These are phyloP conservation scores for Ambrosia trifida DNA, from an alignment of 129 eudicot species.

Conservation along the genomic window DNA sequence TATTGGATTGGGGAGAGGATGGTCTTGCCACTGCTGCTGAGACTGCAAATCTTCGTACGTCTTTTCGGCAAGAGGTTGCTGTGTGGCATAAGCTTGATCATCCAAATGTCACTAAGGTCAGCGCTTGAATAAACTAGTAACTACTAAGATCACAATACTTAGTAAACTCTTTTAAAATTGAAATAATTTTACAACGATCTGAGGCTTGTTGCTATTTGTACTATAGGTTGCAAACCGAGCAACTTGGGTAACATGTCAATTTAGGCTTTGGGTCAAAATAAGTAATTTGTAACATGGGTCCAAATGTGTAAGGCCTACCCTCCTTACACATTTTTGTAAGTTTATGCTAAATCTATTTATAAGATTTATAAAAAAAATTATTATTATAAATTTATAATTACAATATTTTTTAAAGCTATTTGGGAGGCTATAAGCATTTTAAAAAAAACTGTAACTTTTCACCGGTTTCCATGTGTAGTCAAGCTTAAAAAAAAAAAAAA, in stretches of 20 bases:
- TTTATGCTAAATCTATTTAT: background rate
- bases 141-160: background rate
- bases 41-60: constrained; percentile 69
- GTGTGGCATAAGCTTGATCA: constrained; percentile 98
- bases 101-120: constrained; percentile 94
- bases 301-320: background rate
- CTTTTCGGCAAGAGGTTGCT: constrained; percentile 85
- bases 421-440: background rate
- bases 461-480: background rate
- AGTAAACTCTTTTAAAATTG: background rate
- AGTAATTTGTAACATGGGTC: background rate
- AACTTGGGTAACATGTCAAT: background rate
- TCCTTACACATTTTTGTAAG: background rate
- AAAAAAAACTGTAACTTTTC: background rate
- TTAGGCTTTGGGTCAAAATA: constrained; percentile 5
- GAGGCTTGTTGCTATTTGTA: background rate
- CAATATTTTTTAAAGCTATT: background rate
- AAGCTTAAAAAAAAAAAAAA: background rate
- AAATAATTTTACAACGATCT: background rate
- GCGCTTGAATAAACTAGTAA: background rate
- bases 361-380: background rate
- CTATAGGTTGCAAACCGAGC: background rate
- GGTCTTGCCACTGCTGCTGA: constrained; percentile 83
- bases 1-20: constrained; percentile 95
- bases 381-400: background rate